Base-by-base conservation (phyloP, 768 basidiomycete genomes). In the Boletus sensibilis region DNA sequence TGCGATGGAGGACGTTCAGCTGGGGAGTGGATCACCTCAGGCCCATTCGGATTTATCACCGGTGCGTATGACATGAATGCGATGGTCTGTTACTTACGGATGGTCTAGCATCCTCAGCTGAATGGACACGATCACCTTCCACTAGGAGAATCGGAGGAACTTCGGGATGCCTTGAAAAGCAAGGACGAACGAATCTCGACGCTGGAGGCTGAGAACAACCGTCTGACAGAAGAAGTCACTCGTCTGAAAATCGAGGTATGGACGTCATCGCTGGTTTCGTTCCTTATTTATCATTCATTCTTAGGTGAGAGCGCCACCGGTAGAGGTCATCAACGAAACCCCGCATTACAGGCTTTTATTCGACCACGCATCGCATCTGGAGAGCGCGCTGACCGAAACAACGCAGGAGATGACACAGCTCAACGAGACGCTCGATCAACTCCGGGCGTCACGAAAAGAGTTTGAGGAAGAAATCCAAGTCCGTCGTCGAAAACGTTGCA, bases 41-140 rank as follows among this genome's bases (percentile, higher is more conserved):
- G 70, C 69, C 64, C 76, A 76, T 73, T 78, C 80, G 73, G 82
- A 80, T 75, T 81, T 85, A 78, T 83, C 86, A 72, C 79, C 76
- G 77, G 88, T 89, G 81, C 83, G 88, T 87, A 79, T 78, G 76
- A 21, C 9, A 78, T 74, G 48, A 6, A 8, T 65, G 63, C 44
- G 61, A 62, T 69, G 20, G 18, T n/a, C 2, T n/a, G 31, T 50
- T n/a, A 11, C 58, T 72, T 77, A 87, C 76, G 16, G 62, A 31
- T 53, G 48, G 63, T 31, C 4, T 67, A 88, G 85, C 79, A 68
- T 47, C 64, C 67, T 33, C 74, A 71, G 50, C 35, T 61, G 18
- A 80, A 81, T 58, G 78, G 76, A 27, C 67, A 74, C 25, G 69
- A 75, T 52, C 76, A 76, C 53, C 41, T 63, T 77, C 40, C 70